A percentile compares a stretch with the other conserved stretches of the same genome.
Evolutionary conservation across 768 basidiomycete species (phyloP).

Genomic region (Pleurotus tuber-regium): DNA sequence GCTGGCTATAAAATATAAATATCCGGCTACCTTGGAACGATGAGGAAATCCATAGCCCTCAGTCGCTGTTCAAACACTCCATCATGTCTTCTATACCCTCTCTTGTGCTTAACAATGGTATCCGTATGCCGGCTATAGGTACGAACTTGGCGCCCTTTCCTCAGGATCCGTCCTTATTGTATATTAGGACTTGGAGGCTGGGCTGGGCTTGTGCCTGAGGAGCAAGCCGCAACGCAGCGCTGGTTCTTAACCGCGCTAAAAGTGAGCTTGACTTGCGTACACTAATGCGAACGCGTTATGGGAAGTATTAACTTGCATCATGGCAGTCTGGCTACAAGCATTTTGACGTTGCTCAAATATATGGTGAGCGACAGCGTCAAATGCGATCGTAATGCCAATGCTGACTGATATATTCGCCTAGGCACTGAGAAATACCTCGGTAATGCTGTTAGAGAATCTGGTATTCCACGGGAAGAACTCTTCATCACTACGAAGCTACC

Average conservation of each 20-base stretch:
- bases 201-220: background rate
- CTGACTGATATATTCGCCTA: conserved; percentile 3
- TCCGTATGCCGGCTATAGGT: conserved; percentile 4
- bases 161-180: conserved; percentile 23
- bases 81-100: background rate
- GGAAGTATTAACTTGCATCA: background rate
- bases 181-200: background rate
- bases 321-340: conserved; percentile 39
- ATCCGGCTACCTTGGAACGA: no score
- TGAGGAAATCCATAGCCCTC: no score
- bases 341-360: conserved; percentile 37
- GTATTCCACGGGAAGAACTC: conserved; percentile 44
- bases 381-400: background rate
- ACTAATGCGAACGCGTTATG: background rate
- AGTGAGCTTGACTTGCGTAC: conserved; percentile 18
- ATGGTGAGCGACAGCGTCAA: conserved; percentile 20
- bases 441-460: conserved; percentile 42
- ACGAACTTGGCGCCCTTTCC: background rate
- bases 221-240: conserved; percentile 28
- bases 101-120: conserved; percentile 2
- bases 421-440: conserved; percentile 43
- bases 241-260: conserved; percentile 42
- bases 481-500: conserved; percentile 51
- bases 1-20: no score
- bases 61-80: no score